Conservation (phyloP, 2,329 filamentous ascomycete genomes). For the Alternaria longipes region DNA sequence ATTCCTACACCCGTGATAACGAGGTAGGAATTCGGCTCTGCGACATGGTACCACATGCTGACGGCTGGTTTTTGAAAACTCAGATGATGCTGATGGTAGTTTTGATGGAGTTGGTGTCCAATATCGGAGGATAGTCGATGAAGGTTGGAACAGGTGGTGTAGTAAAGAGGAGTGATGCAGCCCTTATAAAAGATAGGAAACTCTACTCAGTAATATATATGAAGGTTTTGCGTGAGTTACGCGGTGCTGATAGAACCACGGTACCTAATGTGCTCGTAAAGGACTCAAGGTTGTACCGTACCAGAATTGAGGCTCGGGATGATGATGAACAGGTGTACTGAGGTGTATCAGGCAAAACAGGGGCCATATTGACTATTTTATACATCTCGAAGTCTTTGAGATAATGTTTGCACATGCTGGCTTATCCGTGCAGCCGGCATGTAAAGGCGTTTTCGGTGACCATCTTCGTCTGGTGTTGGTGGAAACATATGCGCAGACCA, state of each 20-base stretch:
- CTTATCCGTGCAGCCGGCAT: constrained; percentile 1
- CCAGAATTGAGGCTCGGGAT: constrained; percentile 3
- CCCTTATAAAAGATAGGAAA: not conserved
- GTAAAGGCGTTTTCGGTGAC: constrained; percentile 4
- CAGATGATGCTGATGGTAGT: not conserved
- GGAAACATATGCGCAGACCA: constrained; percentile 13
- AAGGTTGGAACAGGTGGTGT: not conserved
- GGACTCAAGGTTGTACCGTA: not conserved
- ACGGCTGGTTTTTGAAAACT: not conserved
- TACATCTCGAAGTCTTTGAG: not conserved
- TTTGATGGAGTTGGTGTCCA: not conserved
- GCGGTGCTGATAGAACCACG: not conserved
- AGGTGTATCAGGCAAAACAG: constrained; percentile 1
- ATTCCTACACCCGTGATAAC: constrained; percentile 84
- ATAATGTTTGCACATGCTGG: not conserved
- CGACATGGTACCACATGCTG: constrained; percentile 68
- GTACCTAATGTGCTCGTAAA: not conserved
- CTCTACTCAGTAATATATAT: not conserved
- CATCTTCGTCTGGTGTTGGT: constrained; percentile 5
- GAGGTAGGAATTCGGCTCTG: constrained; percentile 83
- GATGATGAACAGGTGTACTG: not conserved
- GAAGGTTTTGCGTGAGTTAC: not conserved
- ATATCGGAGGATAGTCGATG: not conserved
- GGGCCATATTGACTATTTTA: constrained; percentile 1
- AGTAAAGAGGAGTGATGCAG: not conserved